Evolutionary conservation across 495 filamentous ascomycete genomes (phyloP).

Genomic region (Jackrogersella multiformis): DNA sequence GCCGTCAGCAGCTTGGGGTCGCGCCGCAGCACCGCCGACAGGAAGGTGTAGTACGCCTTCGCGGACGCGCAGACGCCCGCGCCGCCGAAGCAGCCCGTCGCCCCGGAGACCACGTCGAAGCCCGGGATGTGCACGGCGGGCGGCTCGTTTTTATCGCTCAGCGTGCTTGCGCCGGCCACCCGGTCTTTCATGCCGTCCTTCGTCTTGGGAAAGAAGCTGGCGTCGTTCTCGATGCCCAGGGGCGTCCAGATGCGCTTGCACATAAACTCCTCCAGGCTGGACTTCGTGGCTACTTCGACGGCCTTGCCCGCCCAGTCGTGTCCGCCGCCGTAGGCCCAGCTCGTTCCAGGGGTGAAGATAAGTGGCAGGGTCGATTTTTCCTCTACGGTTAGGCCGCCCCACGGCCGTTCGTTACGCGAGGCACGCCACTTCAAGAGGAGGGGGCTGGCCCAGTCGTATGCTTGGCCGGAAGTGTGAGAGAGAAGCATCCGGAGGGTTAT

Average conservation of each 20-base stretch:
- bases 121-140: constrained; percentile 26
- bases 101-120: constrained; percentile 26
- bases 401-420: constrained; percentile 24
- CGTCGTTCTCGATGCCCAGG: constrained; percentile 36
- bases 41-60: constrained; percentile 59
- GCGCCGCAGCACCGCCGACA: constrained; percentile 55
- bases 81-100: constrained; percentile 61
- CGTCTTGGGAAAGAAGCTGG: constrained; percentile 41
- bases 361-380: constrained; percentile 53
- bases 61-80: constrained; percentile 60
- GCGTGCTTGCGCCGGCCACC: constrained; percentile 41
- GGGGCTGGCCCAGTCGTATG: constrained; percentile 55
- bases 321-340: constrained; percentile 58
- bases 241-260: constrained; percentile 36
- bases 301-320: constrained; percentile 62
- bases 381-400: constrained; percentile 23
- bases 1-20: constrained; percentile 57
- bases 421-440: constrained; percentile 49
- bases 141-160: constrained; percentile 32
- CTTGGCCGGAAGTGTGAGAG: constrained; percentile 59
- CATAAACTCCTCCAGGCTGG: constrained; percentile 38
- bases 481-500: constrained; percentile 60
- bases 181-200: constrained; percentile 34
- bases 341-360: constrained; percentile 56
- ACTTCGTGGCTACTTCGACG: constrained; percentile 51